Percentiles rank a stretch among this genome's conserved stretches.
These are phyloP conservation scores for Lasiodiplodia gonubiensis DNA, from an alignment of 2,329 filamentous ascomycete species.

Conservation along the genomic window DNA sequence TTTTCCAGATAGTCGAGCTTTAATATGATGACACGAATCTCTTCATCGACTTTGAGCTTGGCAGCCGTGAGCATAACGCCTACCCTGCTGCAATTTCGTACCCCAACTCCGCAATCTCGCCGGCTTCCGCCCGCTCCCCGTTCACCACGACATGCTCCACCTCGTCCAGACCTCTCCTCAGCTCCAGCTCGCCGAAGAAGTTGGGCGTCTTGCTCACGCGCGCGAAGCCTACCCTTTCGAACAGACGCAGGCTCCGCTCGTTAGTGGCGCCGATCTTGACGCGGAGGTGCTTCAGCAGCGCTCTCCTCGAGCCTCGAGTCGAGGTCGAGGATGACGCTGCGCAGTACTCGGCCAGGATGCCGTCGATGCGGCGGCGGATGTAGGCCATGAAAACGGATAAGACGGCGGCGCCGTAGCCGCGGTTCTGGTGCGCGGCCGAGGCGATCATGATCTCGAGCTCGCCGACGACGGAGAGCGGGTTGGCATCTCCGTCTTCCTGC, in stretches of 20 bases:
- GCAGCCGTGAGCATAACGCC: too few relatives aligned
- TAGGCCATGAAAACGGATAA: slow-evolving; percentile 74
- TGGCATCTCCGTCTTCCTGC: slow-evolving; percentile 36
- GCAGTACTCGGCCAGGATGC: slow-evolving; percentile 65
- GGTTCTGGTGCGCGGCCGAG: slow-evolving; percentile 58
- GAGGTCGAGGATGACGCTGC: not conserved
- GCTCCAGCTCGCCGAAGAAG: slow-evolving; percentile 72
- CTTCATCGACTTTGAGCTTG: not conserved
- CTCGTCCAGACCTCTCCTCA: slow-evolving; percentile 43
- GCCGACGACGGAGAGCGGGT: slow-evolving; percentile 55
- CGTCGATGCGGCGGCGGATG: slow-evolving; percentile 59
- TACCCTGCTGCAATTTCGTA: not conserved
- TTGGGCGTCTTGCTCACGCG: slow-evolving; percentile 59
- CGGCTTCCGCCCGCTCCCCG: not conserved
- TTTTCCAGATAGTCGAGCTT: slow-evolving; percentile 4
- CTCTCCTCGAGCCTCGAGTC: not conserved
- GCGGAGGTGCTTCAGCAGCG: slow-evolving; percentile 55
- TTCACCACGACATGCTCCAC: too few relatives aligned
- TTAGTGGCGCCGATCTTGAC: slow-evolving; percentile 69
- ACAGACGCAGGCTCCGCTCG: slow-evolving; percentile 62
- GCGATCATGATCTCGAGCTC: slow-evolving; percentile 92
- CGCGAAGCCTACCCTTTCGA: slow-evolving; percentile 65
- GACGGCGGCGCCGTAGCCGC: slow-evolving; percentile 69
- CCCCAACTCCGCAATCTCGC: not conserved
- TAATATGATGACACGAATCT: slow-evolving; percentile 12